Base-by-base conservation (phyloP, 352 stramenopile species). In the Nothophytophthora sp. region DNA sequence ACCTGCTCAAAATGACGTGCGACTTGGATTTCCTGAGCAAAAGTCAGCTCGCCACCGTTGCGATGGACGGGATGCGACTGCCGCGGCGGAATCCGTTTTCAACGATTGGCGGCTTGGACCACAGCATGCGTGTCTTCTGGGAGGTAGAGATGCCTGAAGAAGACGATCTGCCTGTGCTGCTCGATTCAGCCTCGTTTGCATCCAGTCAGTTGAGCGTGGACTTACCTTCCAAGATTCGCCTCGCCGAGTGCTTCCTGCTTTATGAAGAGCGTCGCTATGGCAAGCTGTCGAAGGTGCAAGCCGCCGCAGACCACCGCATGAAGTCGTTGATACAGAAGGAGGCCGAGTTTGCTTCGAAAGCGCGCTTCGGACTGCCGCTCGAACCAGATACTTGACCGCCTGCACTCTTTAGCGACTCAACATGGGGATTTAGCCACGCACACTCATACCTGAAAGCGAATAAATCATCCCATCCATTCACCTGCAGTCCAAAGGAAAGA, bases 21-120 rank as follows among this genome's bases (percentile, higher is more conserved):
- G 82, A 92, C 38, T 27, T 83, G 1, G 82, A 92, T 34, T 91
- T 92, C 34, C 48, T 91, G n/a, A 85, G 65, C 47, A 82, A 85
- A 43, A 92, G 79, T 37, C 74, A 80, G 18, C 33, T 81, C 1
- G 67, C 70, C 13, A 73, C 64, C 4, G 50, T 52, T 1, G 75
- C 79, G 19, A 73, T 92, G 63, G 79, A 82, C 41, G 79, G 77
- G 5, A 42, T 83, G 12, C 72, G 77, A 2, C 37, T 92, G 4
- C 27, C 44, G 49, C 71, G 78, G 34, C 73, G 77, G 12, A 90
- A 92, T 32, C 81, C 81, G 13, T 88, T 92, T 36, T 80, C 67
- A 24, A 92, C 79, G 2, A 73, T 88, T 28, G 79, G 79, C 22
- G 81, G 79, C 0, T 61, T 92, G 32, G 77, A 90, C 43, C 60